Evolutionary conservation across 495 filamentous ascomycete species (phyloP).

Genomic region (Xylona heveae): DNA sequence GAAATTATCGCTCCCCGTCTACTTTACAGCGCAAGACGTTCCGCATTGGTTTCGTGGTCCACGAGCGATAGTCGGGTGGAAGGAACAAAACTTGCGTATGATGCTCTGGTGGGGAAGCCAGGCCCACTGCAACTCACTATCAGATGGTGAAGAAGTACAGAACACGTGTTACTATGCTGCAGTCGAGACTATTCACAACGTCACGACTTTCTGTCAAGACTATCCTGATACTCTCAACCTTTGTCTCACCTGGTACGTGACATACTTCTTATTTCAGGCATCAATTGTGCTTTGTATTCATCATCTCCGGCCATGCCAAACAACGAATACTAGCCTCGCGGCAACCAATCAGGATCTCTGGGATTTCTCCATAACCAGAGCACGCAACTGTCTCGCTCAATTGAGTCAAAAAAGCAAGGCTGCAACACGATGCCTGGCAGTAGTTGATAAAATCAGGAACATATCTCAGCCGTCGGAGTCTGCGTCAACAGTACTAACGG

Average conservation of each 20-base stretch:
- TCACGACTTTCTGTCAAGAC: conserved; percentile 11
- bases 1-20: conserved; percentile 8
- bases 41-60: conserved; percentile 13
- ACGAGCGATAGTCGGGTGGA: conserved; percentile 11
- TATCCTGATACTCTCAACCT: conserved; percentile 6
- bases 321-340: too few relatives aligned
- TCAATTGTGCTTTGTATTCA: conserved; percentile 14
- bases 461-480: too few relatives aligned
- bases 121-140: conserved; percentile 5
- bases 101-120: conserved; percentile 9
- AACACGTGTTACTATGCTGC: conserved; percentile 12
- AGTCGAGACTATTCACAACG: conserved; percentile 10
- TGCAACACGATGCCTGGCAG: conserved; percentile 7
- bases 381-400: conserved; percentile 2
- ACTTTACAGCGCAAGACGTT: conserved; percentile 6
- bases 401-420: conserved; percentile 5
- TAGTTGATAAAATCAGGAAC: conserved; percentile 8
- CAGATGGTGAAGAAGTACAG: conserved; percentile 5
- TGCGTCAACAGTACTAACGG: too few relatives aligned
- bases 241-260: conserved; percentile 14
- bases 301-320: too few relatives aligned
- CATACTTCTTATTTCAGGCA: conserved; percentile 19
- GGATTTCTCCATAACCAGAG: too few relatives aligned
- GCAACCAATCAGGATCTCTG: too few relatives aligned
- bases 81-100: conserved; percentile 16